Evolutionary conservation across 164 flowering plant species (phyloP), one percentile per base, ranked within the genome.

Genomic region (Vitis labrusca): DNA sequence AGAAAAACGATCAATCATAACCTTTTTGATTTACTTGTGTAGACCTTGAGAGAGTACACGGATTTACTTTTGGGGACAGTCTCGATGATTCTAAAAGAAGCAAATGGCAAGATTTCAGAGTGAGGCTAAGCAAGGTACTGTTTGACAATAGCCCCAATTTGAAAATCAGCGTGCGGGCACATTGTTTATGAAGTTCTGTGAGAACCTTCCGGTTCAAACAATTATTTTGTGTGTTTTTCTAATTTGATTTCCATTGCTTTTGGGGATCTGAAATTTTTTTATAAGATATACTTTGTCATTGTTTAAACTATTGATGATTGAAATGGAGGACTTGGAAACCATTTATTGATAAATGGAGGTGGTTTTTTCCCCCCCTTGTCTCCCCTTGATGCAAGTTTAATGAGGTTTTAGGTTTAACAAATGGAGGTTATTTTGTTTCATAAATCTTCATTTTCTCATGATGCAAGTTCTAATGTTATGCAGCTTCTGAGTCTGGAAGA

Each of bases 51-150:
- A 84, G 94, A 75, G 84, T 94, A 9, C 95, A 94, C 70, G 97
- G 97, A 50, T 93, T 88, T 71, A 86, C 89, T 52, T 86, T 88
- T 74, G 99, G 99, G n/a, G 99, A 95, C 74, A 91, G 99, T 71
- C 77, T 87, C 73, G 97, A 89, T 61, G 92, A 89, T 8, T 4
- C 47, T 59, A 91, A 73, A 73, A 86, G 57, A 76, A 79, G 49
- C 80, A 90, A 85, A 81, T 95, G 99, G 99, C 66, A 65, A 68
- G 91, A 91, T 50, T 93, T 95, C 81, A 75, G 69, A 48, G 52
- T 78, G 67, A 88, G 80, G 69, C 74, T 95, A 60, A 73, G 52
- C 65, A 88, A 87, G 98, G 98, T 94, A 79, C 10, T 11, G 52
- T 19, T 14, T 30, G 50, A 16, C 12, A 19, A 15, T 50, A n/a